Conservation (phyloP, 2,329 filamentous ascomycete genomes). For the Pestalotiopsis sp. region DNA sequence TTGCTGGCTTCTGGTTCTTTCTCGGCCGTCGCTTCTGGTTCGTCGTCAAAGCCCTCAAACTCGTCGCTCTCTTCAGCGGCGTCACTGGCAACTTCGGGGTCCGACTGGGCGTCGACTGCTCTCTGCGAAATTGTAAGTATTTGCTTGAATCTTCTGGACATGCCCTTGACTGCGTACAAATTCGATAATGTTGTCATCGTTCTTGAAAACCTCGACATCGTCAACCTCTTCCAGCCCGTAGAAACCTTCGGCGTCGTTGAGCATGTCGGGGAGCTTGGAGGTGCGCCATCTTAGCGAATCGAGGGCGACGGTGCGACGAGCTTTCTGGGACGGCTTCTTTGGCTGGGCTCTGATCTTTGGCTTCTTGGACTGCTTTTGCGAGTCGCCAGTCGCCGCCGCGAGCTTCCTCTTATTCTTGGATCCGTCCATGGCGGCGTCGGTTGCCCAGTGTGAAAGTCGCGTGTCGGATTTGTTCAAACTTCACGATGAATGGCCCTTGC, state of each 20-base stretch:
- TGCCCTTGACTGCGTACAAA: conserved; percentile 48
- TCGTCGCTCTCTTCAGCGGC: conserved; percentile 62
- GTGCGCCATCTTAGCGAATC: conserved; percentile 57
- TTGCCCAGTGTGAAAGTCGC: not conserved
- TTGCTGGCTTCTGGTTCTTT: conserved; percentile 30
- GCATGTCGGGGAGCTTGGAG: conserved; percentile 71
- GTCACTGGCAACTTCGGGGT: conserved; percentile 26
- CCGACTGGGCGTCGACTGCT: conserved; percentile 19
- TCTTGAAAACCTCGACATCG: conserved; percentile 80
- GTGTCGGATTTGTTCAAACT: not conserved
- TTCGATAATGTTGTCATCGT: conserved; percentile 57
- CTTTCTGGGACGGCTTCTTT: conserved; percentile 29
- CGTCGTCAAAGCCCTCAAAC: conserved; percentile 69
- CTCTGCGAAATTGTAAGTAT: conserved; percentile 27
- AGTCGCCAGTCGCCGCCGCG: conserved; percentile 1
- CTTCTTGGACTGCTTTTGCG: conserved; percentile 15
- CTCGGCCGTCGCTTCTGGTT: conserved; percentile 31
- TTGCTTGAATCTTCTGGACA: not conserved
- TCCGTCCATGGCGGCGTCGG: conserved; percentile 3
- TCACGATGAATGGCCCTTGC: not conserved
- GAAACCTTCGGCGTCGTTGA: conserved; percentile 92
- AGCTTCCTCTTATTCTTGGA: conserved; percentile 18
- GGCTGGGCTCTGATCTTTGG: conserved; percentile 27
- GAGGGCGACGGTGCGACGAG: conserved; percentile 24
- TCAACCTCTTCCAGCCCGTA: conserved; percentile 91